Conservation (phyloP, 129 eudicot species). For the Artemisia argyi region DNA sequence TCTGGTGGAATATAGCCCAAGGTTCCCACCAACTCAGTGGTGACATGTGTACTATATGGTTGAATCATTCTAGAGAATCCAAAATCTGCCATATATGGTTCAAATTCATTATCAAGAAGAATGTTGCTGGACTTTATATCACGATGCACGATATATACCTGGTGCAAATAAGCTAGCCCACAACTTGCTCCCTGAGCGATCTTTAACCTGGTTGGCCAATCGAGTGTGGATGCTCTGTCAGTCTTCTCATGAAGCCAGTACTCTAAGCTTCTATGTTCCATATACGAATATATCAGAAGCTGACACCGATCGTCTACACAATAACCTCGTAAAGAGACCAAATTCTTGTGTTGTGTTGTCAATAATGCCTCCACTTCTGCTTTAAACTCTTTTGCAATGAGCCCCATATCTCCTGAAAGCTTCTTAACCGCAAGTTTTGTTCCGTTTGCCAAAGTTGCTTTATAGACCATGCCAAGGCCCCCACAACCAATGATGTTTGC, state of each 20-base stretch:
- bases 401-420: slow-evolving; percentile 81
- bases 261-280: slow-evolving; percentile 85
- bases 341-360: slow-evolving; percentile 70
- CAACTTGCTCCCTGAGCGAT: slow-evolving; percentile 66
- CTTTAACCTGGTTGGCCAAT: slow-evolving; percentile 71
- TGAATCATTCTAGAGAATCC: slow-evolving; percentile 73
- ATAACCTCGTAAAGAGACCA: slow-evolving; percentile 79
- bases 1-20: slow-evolving; percentile 88
- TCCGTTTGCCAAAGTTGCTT: slow-evolving; percentile 67
- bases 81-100: slow-evolving; percentile 82
- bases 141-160: slow-evolving; percentile 78
- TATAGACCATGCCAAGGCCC: slow-evolving; percentile 76
- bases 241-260: slow-evolving; percentile 81
- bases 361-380: slow-evolving; percentile 86
- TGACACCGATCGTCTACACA: slow-evolving; percentile 74
- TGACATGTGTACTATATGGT: slow-evolving; percentile 76
- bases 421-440: slow-evolving; percentile 68
- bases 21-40: slow-evolving; percentile 88
- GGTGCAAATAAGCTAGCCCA: slow-evolving; percentile 89
- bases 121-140: slow-evolving; percentile 82
- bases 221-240: slow-evolving; percentile 64
- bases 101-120: slow-evolving; percentile 70
- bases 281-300: slow-evolving; percentile 67
- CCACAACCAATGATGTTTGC: slow-evolving; percentile 83
- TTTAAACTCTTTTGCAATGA: slow-evolving; percentile 82